Evolutionary conservation across 1,284 basidiomycete genomes (phyloP), one percentile per base, ranked within the genome.

Genomic region (Lignosus rhinocerotis): DNA sequence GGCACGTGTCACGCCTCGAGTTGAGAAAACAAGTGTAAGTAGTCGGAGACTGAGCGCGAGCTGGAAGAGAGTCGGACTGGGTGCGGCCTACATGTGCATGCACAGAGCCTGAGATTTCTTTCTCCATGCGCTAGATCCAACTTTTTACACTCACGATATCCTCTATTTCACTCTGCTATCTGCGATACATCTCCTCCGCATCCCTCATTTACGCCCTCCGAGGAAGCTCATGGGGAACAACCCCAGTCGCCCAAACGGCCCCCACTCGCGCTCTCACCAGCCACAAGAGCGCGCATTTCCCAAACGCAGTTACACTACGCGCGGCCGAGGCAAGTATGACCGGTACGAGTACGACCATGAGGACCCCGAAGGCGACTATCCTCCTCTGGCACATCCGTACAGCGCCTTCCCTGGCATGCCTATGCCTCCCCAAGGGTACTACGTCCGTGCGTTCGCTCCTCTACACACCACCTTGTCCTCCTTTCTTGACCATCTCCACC

Each of bases 171-270:
- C 6, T 39, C 42, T 41, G 19, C 25, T 46, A 34, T 45, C 53
- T 53, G 52, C 41, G 61, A 57, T 58, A 55, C 55, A 55, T 43
- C 42, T 14, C 11, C 11, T 21, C 46, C 59, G 56, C 53, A 53
- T 46, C 45, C 53, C 52, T 21, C 32, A 30, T 14, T 16, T 39
- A 45, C 42, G 14, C 30, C 3, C 45, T 34, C 39, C 59, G 55
- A 59, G 51, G 44, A 59, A 53, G 44, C 59, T 59, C 42, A 64
- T 64, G 62, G 62, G 62, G 39, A 64, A 64, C 51, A 59, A 61
- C 55, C 43, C 53, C 38, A 64, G 62, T 45, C 59, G 59, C 53
- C 43, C 54, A 12, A 30, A 46, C 25, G 61, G 45, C 33, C 9
- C 41, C 19, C 39, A 47, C 32, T 38, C 62, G 11, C 55, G 55